These are phyloP conservation scores for Aristolochia fimbriata DNA, from an alignment of 164 flowering plant genomes.

Conservation along the genomic window DNA sequence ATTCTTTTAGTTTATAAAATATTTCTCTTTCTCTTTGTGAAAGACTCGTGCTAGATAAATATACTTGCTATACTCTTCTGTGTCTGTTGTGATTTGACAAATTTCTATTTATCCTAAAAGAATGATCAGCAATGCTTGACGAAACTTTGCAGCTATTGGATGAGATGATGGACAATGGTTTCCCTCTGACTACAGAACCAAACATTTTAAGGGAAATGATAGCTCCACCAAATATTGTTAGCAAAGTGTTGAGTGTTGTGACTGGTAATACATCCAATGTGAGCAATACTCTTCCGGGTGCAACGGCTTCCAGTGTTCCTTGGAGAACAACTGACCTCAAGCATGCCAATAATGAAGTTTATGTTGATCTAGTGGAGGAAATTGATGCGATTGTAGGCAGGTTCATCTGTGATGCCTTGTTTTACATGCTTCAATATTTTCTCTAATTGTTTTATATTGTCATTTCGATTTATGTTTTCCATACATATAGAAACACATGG, in stretches of 20 bases:
- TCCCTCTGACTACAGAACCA: constrained; percentile 94
- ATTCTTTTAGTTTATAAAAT: no score
- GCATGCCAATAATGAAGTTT: constrained; percentile 81
- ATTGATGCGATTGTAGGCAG: constrained; percentile 91
- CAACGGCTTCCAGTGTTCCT: constrained; percentile 82
- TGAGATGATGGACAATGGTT: constrained; percentile 99
- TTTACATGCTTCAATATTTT: background rate
- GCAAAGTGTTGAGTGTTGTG: constrained; percentile 87
- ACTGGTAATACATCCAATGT: constrained; percentile 87
- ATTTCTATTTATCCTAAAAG: no score
- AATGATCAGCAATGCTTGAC: constrained; percentile 6
- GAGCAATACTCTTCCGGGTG: constrained; percentile 86
- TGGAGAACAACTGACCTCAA: constrained; percentile 81
- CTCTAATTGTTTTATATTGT: background rate
- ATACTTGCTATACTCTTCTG: no score
- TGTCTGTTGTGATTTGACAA: no score
- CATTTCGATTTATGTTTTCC: no score
- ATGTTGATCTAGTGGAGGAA: constrained; percentile 90
- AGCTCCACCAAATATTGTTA: constrained; percentile 88
- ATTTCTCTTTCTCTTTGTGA: no score
- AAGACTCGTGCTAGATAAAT: no score
- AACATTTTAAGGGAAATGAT: constrained; percentile 93
- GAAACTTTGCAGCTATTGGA: constrained; percentile 74
- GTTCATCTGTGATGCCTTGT: constrained; percentile 19
- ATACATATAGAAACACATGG: no score